Base-by-base conservation (phyloP, 2,329 filamentous ascomycete species). In the Arthrinium puccinioides region DNA sequence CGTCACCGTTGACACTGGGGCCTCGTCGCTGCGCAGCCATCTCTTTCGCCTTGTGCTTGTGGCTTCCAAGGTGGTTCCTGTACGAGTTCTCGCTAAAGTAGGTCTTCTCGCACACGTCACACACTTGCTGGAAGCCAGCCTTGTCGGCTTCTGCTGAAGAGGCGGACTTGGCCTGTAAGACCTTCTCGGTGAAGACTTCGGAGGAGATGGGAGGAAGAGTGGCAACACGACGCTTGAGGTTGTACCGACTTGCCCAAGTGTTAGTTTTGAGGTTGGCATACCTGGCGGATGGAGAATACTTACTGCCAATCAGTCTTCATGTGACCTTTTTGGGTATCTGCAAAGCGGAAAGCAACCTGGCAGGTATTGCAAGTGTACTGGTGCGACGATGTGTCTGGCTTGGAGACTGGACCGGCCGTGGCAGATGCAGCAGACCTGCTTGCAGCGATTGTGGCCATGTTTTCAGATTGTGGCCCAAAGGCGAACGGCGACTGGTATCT, bases 291-390 rank as follows among this genome's bases (percentile, higher is more conserved):
- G 27, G n/a, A 19, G 33, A 36, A 37, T 5, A 81, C 86, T 67
- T 74, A 92, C 84, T 98, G 90, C 92, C 92, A 98, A 67, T 98
- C 92, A 52, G 84, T 92, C 62, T 92, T 88, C 92, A 98, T 98
- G 60, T 98, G 92, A 25, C 79, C 82, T 59, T 92, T 82, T 66
- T 98, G 92, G 39, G 94, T 74, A 57, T 97, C 90, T 60, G 86
- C 88, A 57, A 87, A 88, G 48, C 90, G 83, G 66, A 97, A 98
- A 36, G 90, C 92, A 51, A 98, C 89, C 60, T 95, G 87, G 59
- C 92, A 98, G 41, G 89, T 92, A 64, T 97, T 98, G 79, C 92
- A 98, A 39, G 90, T 97, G 66, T 90, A 98, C 2, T 92, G 90
- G 59, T 96, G 87, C 19, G 82, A 72, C 21, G 74, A 28, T 19